A percentile compares a stretch with the other conserved stretches of the same genome.
Evolutionary conservation across 768 basidiomycete genomes (phyloP).

Genomic region (Multifurca ochricompacta): DNA sequence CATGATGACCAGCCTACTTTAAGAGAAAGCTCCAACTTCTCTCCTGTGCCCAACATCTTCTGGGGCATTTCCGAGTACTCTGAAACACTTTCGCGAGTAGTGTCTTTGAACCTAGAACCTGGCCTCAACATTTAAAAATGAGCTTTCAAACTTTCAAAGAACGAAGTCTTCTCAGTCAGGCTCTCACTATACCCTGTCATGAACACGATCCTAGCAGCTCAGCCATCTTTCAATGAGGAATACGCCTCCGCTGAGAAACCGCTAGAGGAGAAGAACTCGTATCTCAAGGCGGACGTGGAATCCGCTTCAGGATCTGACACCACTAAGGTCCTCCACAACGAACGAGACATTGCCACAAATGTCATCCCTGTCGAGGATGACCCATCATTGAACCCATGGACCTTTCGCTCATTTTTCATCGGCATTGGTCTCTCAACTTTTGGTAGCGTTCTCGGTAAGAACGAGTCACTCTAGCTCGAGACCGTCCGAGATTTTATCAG

Average conservation of each 20-base stretch:
- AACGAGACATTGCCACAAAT: conserved; percentile 41
- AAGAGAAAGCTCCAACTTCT: no score
- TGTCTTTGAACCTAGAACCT: no score
- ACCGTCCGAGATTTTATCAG: not conserved
- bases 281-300: conserved; percentile 31
- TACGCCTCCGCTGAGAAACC: not conserved
- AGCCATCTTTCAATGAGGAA: not conserved
- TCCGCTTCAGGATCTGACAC: conserved; percentile 25
- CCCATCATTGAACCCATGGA: conserved; percentile 39
- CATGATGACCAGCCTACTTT: no score
- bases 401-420: conserved; percentile 39
- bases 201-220: not conserved
- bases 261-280: conserved; percentile 28
- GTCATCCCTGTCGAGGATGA: conserved; percentile 42
- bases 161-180: not conserved
- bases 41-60: not conserved
- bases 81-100: no score
- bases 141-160: not conserved
- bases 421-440: conserved; percentile 42
- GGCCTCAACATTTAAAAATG: not conserved
- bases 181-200: not conserved
- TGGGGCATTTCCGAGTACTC: no score
- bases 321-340: conserved; percentile 33
- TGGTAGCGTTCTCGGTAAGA: conserved; percentile 41
- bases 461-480: no score